Evolutionary conservation across 176 grass and related monocot genomes (phyloP), one percentile per base, ranked within the genome.

Genomic region (Sorghum bicolor): DNA sequence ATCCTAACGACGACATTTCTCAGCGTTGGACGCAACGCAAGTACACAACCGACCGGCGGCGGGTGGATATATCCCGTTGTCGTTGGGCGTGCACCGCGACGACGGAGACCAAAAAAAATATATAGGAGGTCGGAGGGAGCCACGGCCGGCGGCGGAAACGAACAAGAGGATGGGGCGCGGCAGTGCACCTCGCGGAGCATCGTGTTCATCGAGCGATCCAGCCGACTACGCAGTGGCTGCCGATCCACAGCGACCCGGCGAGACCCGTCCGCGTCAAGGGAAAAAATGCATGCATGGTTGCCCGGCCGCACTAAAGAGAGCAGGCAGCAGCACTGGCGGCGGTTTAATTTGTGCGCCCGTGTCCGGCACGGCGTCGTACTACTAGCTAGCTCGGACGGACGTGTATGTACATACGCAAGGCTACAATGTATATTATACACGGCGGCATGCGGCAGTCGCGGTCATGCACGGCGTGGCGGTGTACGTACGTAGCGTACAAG

Each of bases 251-350:
- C 28, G 62, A 64, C 13, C 13, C 15, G 83, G 31, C 25, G 52
- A 83, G 32, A 80, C 84, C 77, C 84, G 84, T 80, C 69, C 0
- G 68, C 84, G 25, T 86, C 84, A 74, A 19, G 20, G 63, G 30
- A 65, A 65, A 65, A 65, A 14, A 62, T 52, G 48, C 48, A 0
- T 20, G 13, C 13, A 2, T 40, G 41, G 3, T 5, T 50, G 16
- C 47, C 47, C 47, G 33, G 33, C 33, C 33, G 47, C 47, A 50
- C 47, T 17, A 50, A 6, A 50, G 0, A 6, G 47, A 19, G 16
- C 47, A 52, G 48, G 43, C 13, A 5, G 43, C 13, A 14, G 47
- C 47, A 50, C 47, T 50, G 45, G 45, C 4, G 41, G 11, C n/a
- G n/a, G n/a, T n/a, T n/a, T n/a, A n/a, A n/a, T 44, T 47, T 64